phyloP scores from a whole-genome alignment of 2,329 filamentous ascomycete genomes.

The Uncinocarpus reesii region DNA sequence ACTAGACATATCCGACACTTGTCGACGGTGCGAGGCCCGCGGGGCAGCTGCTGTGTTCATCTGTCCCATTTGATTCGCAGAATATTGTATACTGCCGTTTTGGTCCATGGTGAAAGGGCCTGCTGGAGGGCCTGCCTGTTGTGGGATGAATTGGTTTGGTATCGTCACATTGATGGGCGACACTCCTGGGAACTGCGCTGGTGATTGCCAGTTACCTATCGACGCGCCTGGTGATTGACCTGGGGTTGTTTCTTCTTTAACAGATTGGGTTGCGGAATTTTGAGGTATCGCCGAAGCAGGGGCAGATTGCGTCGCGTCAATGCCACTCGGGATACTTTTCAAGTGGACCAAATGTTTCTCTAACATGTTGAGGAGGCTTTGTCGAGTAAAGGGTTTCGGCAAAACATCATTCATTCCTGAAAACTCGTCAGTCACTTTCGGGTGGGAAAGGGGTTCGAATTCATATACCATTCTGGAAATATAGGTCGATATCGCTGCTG shows the following conservation, averaged over 20 bases:
- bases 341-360: constrained; percentile 81
- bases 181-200: constrained; percentile 48
- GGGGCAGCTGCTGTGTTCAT: constrained; percentile 19
- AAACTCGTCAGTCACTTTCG: not conserved
- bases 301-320: constrained; percentile 40
- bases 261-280: constrained; percentile 44
- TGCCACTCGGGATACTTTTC: constrained; percentile 54
- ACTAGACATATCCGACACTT: constrained; percentile 52
- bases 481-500: constrained; percentile 91
- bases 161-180: constrained; percentile 45
- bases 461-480: constrained; percentile 81
- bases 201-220: constrained; percentile 55
- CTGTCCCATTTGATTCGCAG: constrained; percentile 18
- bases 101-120: constrained; percentile 15
- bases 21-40: constrained; percentile 39
- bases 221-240: constrained; percentile 50
- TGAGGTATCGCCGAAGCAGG: constrained; percentile 39
- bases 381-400: constrained; percentile 90
- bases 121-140: constrained; percentile 5
- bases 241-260: constrained; percentile 55
- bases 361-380: constrained; percentile 72
- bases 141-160: constrained; percentile 33
- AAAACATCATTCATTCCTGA: constrained; percentile 94
- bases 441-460: not conserved
- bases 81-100: constrained; percentile 18